Base-by-base conservation (phyloP, 2,329 filamentous ascomycete genomes). In the Stachybotrys chlorohalonatus region DNA sequence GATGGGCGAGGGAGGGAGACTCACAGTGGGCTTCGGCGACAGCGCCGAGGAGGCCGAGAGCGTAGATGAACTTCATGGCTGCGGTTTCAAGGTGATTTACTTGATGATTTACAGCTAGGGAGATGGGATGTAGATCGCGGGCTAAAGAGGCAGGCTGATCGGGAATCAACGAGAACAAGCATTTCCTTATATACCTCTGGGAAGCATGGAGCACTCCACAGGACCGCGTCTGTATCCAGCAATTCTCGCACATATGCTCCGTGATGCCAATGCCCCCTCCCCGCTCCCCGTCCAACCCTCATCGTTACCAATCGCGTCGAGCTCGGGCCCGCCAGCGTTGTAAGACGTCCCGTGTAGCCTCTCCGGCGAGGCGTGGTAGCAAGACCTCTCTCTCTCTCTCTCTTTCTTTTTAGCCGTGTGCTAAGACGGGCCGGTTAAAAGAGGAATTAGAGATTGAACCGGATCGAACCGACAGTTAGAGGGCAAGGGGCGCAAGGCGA, bases 51-150 rank as follows among this genome's bases (percentile, higher is more conserved):
- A 52, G 50, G 31, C 31, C 36, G 16, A 52, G 31, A 32, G 50
- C 50, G 50, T 52, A 52, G 11, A 32, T 32, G 50, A 52, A 52
- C 50, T 52, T 52, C 50, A 52, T 52, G 11, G 31, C 36, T 42
- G 36, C 36, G 8, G 9, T 42, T 42, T 13, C 13, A 13, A 42
- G 36, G 6, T 9, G 13, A 42, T 13, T 5, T 42, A 5, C 8
- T 9, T 9, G 36, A 42, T 17, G 50, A 52, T 52, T 11, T n/a
- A 24, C 50, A 52, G 50, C 7, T 49, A 17, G 13, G 49, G 32
- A 11, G n/a, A 49, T 24, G 11, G 11, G 30, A 51, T 9, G 36
- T 42, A 42, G 36, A 42, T 42, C 36, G 13, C 36, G 13, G 36
- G 13, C 36, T 13, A 42, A 42, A 42, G 36, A 42, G 36, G 36